A percentile compares a stretch with the other conserved stretches of the same genome.
Evolutionary conservation across 2,329 filamentous ascomycete species (phyloP).

Genomic region (Arthrobotrys sphaeroides): DNA sequence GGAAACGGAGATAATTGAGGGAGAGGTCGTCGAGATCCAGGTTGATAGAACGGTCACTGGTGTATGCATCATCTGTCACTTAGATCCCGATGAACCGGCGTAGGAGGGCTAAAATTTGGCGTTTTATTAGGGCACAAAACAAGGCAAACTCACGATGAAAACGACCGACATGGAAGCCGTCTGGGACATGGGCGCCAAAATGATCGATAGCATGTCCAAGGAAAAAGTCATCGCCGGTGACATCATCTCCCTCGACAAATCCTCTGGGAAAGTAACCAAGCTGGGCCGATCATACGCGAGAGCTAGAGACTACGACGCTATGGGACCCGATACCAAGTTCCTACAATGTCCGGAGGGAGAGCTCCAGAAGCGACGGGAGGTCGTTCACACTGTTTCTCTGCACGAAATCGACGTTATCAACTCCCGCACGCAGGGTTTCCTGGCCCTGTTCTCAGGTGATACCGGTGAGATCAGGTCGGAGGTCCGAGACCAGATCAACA

Average conservation of each 20-base stretch:
- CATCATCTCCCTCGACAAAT: conserved; percentile 98
- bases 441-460: conserved; percentile 96
- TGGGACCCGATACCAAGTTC: conserved; percentile 92
- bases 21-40: conserved; percentile 98
- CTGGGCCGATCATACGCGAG: conserved; percentile 92
- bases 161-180: conserved; percentile 99
- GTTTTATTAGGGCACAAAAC: conserved; percentile 75
- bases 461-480: conserved; percentile 98
- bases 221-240: conserved; percentile 99
- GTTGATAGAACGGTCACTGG: conserved; percentile 97
- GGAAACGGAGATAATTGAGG: conserved; percentile 98
- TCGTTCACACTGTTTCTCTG: conserved; percentile 93
- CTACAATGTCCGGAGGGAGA: conserved; percentile 97
- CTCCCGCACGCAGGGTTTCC: conserved; percentile 95
- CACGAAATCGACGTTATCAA: conserved; percentile 99
- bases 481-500: conserved; percentile 98
- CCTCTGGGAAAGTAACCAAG: conserved; percentile 97
- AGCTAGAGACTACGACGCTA: conserved; percentile 97
- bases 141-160: conserved; percentile 99
- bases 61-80: conserved; percentile 63
- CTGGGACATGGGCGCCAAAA: conserved; percentile 99
- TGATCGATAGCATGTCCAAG: conserved; percentile 99
- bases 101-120: conserved; percentile 99
- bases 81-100: conserved; percentile 95
- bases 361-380: conserved; percentile 95